Evolutionary conservation across 2,329 filamentous ascomycete genomes (phyloP).

Genomic region (Trichoderma sp.): DNA sequence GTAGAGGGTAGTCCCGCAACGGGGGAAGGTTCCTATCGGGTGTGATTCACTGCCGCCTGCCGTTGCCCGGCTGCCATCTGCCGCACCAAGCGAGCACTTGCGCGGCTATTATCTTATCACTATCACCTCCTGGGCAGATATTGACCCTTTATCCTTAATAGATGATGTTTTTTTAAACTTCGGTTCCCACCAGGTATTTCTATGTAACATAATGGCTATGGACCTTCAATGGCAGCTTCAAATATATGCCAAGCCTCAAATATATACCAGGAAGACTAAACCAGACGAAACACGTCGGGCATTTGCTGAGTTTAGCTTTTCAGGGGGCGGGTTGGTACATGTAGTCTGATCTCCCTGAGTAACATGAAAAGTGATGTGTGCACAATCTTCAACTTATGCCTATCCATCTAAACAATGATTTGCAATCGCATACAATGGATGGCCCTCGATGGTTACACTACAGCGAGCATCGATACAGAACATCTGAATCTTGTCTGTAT

Average conservation of each 20-base stretch:
- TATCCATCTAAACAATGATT: not conserved
- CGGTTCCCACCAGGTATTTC: too few relatives aligned
- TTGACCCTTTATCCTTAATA: not conserved
- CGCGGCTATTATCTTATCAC: not conserved
- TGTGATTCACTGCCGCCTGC: constrained; percentile 7
- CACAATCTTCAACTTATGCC: not conserved
- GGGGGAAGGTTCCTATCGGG: not conserved
- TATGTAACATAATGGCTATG: too few relatives aligned
- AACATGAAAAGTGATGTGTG: not conserved
- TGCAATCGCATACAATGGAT: not conserved
- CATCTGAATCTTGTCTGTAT: not conserved
- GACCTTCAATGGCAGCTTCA: not conserved
- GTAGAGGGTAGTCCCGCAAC: too few relatives aligned
- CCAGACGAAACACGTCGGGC: not conserved
- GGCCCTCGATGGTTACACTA: not conserved
- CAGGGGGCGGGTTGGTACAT: not conserved
- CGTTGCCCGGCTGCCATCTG: not conserved
- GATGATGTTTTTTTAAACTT: too few relatives aligned
- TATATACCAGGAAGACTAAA: not conserved
- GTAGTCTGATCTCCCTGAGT: not conserved
- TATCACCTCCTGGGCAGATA: not conserved
- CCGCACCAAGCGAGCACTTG: not conserved
- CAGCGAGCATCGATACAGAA: not conserved
- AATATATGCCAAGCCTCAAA: not conserved
- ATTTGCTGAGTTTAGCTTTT: not conserved